These are phyloP conservation scores for Tylopilus intermedius DNA, from an alignment of 768 basidiomycete genomes.

Conservation along the genomic window DNA sequence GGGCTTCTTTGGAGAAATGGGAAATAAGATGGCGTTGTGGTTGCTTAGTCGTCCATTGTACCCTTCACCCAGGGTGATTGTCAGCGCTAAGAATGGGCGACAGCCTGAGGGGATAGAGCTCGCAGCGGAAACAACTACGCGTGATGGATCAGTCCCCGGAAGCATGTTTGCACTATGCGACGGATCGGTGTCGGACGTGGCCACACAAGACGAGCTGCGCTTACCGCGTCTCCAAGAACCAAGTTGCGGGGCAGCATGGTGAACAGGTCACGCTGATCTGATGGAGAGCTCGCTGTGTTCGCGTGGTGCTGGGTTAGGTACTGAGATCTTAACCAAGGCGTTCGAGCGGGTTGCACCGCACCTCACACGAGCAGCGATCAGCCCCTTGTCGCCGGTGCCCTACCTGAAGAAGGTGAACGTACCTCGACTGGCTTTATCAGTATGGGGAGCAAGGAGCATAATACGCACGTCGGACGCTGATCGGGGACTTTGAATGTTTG, in stretches of 20 bases:
- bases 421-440: background rate
- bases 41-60: no score
- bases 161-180: slow-evolving; percentile 5
- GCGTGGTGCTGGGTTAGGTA: slow-evolving; percentile 15
- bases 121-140: no score
- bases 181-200: slow-evolving; percentile 56
- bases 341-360: slow-evolving; percentile 28
- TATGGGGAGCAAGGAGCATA: no score
- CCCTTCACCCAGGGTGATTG: no score
- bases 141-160: no score
- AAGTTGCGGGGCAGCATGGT: background rate
- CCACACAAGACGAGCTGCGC: slow-evolving; percentile 36
- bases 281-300: slow-evolving; percentile 7
- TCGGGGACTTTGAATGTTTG: no score
- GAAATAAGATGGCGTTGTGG: no score
- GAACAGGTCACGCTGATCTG: slow-evolving; percentile 23
- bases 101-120: no score
- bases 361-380: slow-evolving; percentile 47
- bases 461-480: no score
- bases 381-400: slow-evolving; percentile 49
- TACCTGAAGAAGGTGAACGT: slow-evolving; percentile 35
- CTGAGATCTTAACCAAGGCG: slow-evolving; percentile 7
- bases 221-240: slow-evolving; percentile 14
- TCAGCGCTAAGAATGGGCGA: no score
- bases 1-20: no score